phyloP scores from a whole-genome alignment of 495 filamentous ascomycete genomes.

The Hypoxylon lenormandii region DNA sequence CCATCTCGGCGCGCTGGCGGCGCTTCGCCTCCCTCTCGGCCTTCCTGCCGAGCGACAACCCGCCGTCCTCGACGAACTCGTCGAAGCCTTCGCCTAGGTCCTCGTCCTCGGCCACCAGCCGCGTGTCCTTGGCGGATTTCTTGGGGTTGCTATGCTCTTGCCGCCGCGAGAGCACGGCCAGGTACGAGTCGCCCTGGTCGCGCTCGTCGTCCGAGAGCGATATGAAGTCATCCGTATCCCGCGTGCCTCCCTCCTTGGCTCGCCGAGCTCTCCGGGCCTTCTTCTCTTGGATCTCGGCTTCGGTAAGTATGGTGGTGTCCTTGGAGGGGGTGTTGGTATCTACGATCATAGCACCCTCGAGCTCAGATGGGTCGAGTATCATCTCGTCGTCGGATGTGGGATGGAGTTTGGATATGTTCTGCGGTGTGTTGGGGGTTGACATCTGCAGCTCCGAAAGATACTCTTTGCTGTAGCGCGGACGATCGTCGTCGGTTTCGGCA shows the following conservation, averaged over 20 bases:
- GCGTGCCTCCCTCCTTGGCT: conserved; percentile 63
- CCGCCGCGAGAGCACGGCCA: conserved; percentile 62
- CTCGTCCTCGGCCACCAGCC: conserved; percentile 88
- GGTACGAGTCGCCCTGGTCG: conserved; percentile 54
- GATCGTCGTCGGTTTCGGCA: conserved; percentile 70
- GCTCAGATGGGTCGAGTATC: conserved; percentile 64
- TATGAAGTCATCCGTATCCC: conserved; percentile 75
- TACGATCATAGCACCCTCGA: conserved; percentile 71
- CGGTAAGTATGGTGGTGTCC: conserved; percentile 73
- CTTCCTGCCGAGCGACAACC: conserved; percentile 79
- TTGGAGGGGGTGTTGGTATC: conserved; percentile 57
- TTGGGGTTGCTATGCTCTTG: conserved; percentile 38
- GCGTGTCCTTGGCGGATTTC: conserved; percentile 64
- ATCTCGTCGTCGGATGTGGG: conserved; percentile 60
- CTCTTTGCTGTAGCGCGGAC: conserved; percentile 86
- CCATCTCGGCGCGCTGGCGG: conserved; percentile 77
- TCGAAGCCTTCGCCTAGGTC: conserved; percentile 96
- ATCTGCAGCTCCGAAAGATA: conserved; percentile 85
- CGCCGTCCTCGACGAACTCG: conserved; percentile 87
- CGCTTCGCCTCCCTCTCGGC: conserved; percentile 80
- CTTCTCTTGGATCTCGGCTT: conserved; percentile 90
- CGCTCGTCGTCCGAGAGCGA: conserved; percentile 73
- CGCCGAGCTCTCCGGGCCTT: conserved; percentile 85
- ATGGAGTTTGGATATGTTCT: conserved; percentile 60
- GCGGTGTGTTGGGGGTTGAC: conserved; percentile 83